phyloP scores from a whole-genome alignment of 2,329 filamentous ascomycete genomes.

The Periconia sp. region DNA sequence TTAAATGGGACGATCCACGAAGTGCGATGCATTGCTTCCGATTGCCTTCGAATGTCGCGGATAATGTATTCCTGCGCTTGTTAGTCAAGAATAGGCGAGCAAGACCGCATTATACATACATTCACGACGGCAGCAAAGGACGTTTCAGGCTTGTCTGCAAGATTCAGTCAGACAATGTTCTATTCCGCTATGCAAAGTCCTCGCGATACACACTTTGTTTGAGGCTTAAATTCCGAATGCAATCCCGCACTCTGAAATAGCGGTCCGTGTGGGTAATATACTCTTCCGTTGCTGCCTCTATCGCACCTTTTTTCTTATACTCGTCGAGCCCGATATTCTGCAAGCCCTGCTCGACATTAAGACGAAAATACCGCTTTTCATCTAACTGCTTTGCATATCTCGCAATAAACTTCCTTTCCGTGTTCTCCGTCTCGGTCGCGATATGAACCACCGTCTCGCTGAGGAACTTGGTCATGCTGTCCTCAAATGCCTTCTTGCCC shows the following conservation, averaged over 20 bases:
- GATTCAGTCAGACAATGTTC: background rate
- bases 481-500: slow-evolving; percentile 13
- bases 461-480: slow-evolving; percentile 10
- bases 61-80: background rate
- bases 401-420: slow-evolving; percentile 11
- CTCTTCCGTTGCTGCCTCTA: slow-evolving; percentile 7
- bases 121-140: background rate
- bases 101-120: background rate
- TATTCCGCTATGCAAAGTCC: background rate
- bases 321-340: slow-evolving; percentile 16
- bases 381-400: slow-evolving; percentile 3
- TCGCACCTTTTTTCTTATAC: slow-evolving; percentile 10
- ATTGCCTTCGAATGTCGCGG: background rate
- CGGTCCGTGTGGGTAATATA: slow-evolving; percentile 6
- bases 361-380: slow-evolving; percentile 16
- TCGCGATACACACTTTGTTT: slow-evolving; percentile 13
- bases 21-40: background rate
- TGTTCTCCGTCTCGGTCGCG: slow-evolving; percentile 15
- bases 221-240: slow-evolving; percentile 8
- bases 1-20: background rate
- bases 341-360: slow-evolving; percentile 17
- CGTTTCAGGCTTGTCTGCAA: background rate
- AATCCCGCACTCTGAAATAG: slow-evolving; percentile 9
- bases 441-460: slow-evolving; percentile 4
- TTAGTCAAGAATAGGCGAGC: background rate